Percentiles rank a stretch among this genome's conserved stretches.
phyloP scores from a whole-genome alignment of 768 basidiomycete species.

The Trametes coccinea region DNA sequence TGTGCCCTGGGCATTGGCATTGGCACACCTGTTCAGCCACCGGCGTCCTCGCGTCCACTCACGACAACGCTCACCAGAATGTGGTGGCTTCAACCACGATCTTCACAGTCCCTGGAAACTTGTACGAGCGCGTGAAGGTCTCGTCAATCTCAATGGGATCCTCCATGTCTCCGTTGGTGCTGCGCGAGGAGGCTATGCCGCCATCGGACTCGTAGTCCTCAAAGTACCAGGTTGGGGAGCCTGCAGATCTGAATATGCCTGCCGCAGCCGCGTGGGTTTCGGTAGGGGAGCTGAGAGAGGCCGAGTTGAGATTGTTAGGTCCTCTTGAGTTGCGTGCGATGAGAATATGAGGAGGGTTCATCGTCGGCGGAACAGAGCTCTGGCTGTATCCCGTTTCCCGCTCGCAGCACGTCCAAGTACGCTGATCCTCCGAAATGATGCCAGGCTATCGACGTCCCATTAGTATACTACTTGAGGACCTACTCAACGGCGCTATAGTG shows the following conservation, averaged over 20 bases:
- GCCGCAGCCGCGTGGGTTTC: slow-evolving; percentile 88
- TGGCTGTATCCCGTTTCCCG: background rate
- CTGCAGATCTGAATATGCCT: slow-evolving; percentile 80
- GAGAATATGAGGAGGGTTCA: slow-evolving; percentile 84
- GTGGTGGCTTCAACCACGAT: slow-evolving; percentile 87
- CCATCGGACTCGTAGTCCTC: slow-evolving; percentile 71
- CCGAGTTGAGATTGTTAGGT: slow-evolving; percentile 71
- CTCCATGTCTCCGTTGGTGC: slow-evolving; percentile 63
- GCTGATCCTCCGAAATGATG: background rate
- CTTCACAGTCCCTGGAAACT: slow-evolving; percentile 85
- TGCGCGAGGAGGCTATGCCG: slow-evolving; percentile 64
- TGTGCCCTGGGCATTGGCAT: slow-evolving; percentile 62
- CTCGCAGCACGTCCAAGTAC: background rate
- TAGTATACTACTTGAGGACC: background rate
- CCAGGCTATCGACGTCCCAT: background rate
- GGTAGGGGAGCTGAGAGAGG: slow-evolving; percentile 79
- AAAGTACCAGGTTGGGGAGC: slow-evolving; percentile 77
- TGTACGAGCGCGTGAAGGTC: slow-evolving; percentile 66
- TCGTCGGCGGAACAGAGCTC: slow-evolving; percentile 44
- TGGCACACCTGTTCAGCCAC: background rate
- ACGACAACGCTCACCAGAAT: slow-evolving; percentile 69
- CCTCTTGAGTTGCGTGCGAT: slow-evolving; percentile 86
- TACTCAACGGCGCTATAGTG: slow-evolving; percentile 36
- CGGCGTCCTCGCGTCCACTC: background rate
- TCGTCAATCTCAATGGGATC: slow-evolving; percentile 75